These are phyloP conservation scores for Oidiodendron maius DNA, from an alignment of 495 filamentous ascomycete species.

Conservation along the genomic window DNA sequence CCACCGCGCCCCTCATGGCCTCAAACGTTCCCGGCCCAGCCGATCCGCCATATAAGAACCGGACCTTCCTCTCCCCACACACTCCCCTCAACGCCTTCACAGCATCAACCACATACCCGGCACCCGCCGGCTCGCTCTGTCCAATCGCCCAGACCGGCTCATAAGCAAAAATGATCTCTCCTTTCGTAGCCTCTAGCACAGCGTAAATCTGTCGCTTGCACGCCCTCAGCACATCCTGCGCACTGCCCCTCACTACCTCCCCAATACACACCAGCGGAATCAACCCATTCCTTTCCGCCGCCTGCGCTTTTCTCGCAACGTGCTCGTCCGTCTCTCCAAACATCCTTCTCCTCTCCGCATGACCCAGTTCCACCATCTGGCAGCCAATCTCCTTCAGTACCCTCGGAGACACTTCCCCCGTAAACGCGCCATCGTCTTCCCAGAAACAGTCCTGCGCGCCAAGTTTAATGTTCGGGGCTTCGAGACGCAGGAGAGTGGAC, in stretches of 20 bases:
- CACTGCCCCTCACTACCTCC: constrained; percentile 46
- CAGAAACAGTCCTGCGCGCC: constrained; percentile 73
- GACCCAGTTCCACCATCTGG: constrained; percentile 67
- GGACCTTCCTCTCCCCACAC: constrained; percentile 42
- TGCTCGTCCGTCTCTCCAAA: constrained; percentile 66
- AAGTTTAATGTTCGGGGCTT: constrained; percentile 45
- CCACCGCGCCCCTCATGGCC: constrained; percentile 58
- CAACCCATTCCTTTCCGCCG: constrained; percentile 60
- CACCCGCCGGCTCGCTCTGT: constrained; percentile 59
- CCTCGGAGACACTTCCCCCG: constrained; percentile 68
- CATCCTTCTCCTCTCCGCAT: constrained; percentile 66
- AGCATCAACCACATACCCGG: constrained; percentile 68
- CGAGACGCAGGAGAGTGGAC: constrained; percentile 39
- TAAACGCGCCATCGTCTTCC: constrained; percentile 63
- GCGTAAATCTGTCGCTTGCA: constrained; percentile 57
- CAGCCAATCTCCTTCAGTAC: constrained; percentile 60
- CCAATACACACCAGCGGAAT: constrained; percentile 77
- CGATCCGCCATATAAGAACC: constrained; percentile 75
- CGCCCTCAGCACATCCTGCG: constrained; percentile 55
- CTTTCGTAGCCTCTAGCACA: constrained; percentile 48
- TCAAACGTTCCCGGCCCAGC: constrained; percentile 72
- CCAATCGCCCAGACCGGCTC: constrained; percentile 92
- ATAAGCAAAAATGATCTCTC: constrained; percentile 76
- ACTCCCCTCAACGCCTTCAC: constrained; percentile 51
- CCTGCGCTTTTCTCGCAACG: constrained; percentile 60